A percentile compares a stretch with the other conserved stretches of the same genome.
phyloP scores from a whole-genome alignment of 2,329 filamentous ascomycete genomes.

The Coleophoma crateriformis region DNA sequence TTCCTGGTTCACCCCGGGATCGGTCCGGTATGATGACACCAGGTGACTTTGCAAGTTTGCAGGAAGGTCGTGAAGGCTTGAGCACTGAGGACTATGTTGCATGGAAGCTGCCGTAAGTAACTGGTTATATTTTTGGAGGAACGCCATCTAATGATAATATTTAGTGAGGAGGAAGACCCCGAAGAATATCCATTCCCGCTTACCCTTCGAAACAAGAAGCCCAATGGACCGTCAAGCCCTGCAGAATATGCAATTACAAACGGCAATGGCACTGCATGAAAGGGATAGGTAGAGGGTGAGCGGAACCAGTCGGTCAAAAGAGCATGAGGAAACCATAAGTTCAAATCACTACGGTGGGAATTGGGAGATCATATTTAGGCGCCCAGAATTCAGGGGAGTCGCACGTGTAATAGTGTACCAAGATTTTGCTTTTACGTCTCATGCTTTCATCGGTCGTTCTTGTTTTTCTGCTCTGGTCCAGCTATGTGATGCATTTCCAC shows the following conservation, averaged over 20 bases:
- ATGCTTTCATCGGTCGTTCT: too few species aligned
- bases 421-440: too few species aligned
- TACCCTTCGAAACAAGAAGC: conserved; percentile 47
- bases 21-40: conserved; percentile 98
- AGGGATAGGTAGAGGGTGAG: not conserved
- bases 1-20: conserved; percentile 87
- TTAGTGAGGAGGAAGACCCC: conserved; percentile 86
- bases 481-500: too few species aligned
- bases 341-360: too few species aligned
- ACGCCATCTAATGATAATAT: not conserved
- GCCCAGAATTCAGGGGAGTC: too few species aligned
- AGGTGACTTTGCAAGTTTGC: conserved; percentile 92
- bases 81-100: conserved; percentile 97
- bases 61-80: conserved; percentile 88
- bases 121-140: conserved; percentile 9
- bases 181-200: conserved; percentile 71
- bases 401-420: too few species aligned
- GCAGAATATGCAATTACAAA: conserved; percentile 20
- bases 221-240: conserved; percentile 22
- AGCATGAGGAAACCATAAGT: too few species aligned
- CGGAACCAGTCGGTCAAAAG: not conserved
- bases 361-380: too few species aligned
- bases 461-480: too few species aligned
- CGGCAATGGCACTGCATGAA: conserved; percentile 10
- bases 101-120: conserved; percentile 93